Evolutionary conservation across 2,329 filamentous ascomycete genomes (phyloP).

Genomic region (Cercospora zeina): DNA sequence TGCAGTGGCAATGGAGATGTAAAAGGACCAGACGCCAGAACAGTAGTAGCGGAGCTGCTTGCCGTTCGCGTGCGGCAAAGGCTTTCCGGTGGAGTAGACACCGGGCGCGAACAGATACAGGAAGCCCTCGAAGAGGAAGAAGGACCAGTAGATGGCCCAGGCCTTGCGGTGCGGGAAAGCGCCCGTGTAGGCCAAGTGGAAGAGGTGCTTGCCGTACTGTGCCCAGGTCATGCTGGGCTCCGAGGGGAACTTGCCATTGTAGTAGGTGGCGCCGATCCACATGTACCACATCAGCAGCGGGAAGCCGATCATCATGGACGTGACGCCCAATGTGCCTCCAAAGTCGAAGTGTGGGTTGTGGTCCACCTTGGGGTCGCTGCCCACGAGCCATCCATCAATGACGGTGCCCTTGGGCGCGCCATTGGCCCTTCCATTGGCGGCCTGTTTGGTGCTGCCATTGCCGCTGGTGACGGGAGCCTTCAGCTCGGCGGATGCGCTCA

Average conservation of each 20-base stretch:
- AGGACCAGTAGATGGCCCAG: conserved; percentile 93
- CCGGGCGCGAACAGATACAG: conserved; percentile 87
- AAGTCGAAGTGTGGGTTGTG: conserved; percentile 69
- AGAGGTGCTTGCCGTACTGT: conserved; percentile 73
- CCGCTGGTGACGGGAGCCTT: conserved; percentile 16
- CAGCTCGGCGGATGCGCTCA: conserved; percentile 22
- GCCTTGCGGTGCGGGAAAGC: conserved; percentile 80
- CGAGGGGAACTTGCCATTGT: conserved; percentile 76
- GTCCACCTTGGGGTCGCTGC: conserved; percentile 46
- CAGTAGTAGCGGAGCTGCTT: conserved; percentile 94
- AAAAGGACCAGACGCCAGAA: conserved; percentile 84
- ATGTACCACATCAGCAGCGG: conserved; percentile 98
- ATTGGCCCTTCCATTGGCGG: conserved; percentile 42
- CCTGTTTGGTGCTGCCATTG: conserved; percentile 16
- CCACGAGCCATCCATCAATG: conserved; percentile 43
- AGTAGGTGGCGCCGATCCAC: conserved; percentile 95
- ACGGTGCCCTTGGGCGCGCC: conserved; percentile 43
- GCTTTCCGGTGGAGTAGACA: conserved; percentile 83
- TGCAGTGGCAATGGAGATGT: conserved; percentile 74
- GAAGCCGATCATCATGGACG: conserved; percentile 86
- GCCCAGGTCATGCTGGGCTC: conserved; percentile 51
- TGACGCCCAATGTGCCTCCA: conserved; percentile 78
- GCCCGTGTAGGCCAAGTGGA: conserved; percentile 72
- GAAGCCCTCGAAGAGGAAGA: conserved; percentile 79
- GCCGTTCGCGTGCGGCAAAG: conserved; percentile 75